Evolutionary conservation across 78 protist genomes (phyloP).

Genomic region (Dictyostelium discoideum): DNA sequence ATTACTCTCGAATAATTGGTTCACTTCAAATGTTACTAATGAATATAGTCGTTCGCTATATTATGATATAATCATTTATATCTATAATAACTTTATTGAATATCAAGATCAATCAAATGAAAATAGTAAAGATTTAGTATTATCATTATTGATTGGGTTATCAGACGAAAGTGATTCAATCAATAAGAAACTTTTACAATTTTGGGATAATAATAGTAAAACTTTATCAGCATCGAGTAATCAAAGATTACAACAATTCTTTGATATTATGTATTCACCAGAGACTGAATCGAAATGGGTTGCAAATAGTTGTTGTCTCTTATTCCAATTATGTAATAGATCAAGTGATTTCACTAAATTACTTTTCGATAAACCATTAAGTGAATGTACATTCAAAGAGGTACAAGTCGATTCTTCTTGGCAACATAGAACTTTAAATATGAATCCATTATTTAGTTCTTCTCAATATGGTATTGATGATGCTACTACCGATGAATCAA

Average conservation of each 20-base stretch:
- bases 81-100: constrained; percentile 26
- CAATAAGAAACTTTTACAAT: constrained; percentile 42
- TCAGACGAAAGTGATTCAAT: constrained; percentile 55
- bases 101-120: not conserved
- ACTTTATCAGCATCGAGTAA: constrained; percentile 10
- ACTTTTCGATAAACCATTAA: constrained; percentile 81
- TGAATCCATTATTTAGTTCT: constrained; percentile 82
- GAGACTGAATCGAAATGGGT: constrained; percentile 84
- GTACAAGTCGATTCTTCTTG: constrained; percentile 62
- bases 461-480: constrained; percentile 17
- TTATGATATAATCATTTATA: constrained; percentile 46
- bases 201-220: constrained; percentile 67
- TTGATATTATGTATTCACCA: constrained; percentile 55
- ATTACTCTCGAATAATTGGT: not conserved
- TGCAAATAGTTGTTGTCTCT: constrained; percentile 38
- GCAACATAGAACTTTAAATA: constrained; percentile 71
- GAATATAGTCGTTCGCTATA: constrained; percentile 45
- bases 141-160: constrained; percentile 54
- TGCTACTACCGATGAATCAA: not conserved
- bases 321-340: constrained; percentile 48
- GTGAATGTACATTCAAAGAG: constrained; percentile 63
- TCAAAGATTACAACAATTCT: constrained; percentile 17
- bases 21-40: constrained; percentile 4
- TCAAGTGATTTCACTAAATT: constrained; percentile 60
- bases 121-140: not conserved